Conservation (phyloP, 352 stramenopile species). For the Globisporangium uncinulatum region DNA sequence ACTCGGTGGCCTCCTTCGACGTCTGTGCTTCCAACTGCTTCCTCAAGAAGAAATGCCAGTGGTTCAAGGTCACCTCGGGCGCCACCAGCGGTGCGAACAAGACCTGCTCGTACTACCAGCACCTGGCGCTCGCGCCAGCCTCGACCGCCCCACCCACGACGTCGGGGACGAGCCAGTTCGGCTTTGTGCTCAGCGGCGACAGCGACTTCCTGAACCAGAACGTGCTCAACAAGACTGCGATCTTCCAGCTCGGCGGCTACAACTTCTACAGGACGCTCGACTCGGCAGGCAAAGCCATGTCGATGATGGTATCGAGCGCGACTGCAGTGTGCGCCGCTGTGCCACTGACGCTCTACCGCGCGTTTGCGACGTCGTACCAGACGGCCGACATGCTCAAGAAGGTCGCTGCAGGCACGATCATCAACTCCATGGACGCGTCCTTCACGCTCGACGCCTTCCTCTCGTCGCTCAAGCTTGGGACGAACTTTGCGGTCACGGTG, state of each 20-base stretch:
- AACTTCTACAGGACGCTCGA: slow-evolving; percentile 25
- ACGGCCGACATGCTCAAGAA: slow-evolving; percentile 24
- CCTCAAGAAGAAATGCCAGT: slow-evolving; percentile 25
- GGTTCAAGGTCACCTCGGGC: slow-evolving; percentile 23
- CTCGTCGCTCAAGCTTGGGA: slow-evolving; percentile 10
- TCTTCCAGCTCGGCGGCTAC: slow-evolving; percentile 18
- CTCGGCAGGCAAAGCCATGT: slow-evolving; percentile 19
- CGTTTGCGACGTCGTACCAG: slow-evolving; percentile 26
- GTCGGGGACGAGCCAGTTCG: slow-evolving; percentile 21
- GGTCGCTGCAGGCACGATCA: slow-evolving; percentile 23
- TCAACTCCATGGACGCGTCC: slow-evolving; percentile 33
- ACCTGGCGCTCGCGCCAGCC: slow-evolving; percentile 15
- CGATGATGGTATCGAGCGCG: slow-evolving; percentile 18
- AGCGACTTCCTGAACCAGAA: slow-evolving; percentile 27
- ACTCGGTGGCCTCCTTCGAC: slow-evolving; percentile 14
- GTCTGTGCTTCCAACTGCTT: slow-evolving; percentile 25
- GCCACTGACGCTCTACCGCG: slow-evolving; percentile 26
- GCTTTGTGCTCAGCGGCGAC: slow-evolving; percentile 22
- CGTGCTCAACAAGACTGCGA: slow-evolving; percentile 8
- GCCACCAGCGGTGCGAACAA: slow-evolving; percentile 13
- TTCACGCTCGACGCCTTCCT: slow-evolving; percentile 23
- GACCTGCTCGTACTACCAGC: slow-evolving; percentile 25
- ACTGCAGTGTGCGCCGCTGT: slow-evolving; percentile 15
- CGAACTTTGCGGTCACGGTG: slow-evolving; percentile 7
- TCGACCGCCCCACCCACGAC: slow-evolving; percentile 9